Percentiles rank a stretch among this genome's conserved stretches.
Conservation (phyloP, 2,329 filamentous ascomycete genomes). For the Phoma sp. region DNA sequence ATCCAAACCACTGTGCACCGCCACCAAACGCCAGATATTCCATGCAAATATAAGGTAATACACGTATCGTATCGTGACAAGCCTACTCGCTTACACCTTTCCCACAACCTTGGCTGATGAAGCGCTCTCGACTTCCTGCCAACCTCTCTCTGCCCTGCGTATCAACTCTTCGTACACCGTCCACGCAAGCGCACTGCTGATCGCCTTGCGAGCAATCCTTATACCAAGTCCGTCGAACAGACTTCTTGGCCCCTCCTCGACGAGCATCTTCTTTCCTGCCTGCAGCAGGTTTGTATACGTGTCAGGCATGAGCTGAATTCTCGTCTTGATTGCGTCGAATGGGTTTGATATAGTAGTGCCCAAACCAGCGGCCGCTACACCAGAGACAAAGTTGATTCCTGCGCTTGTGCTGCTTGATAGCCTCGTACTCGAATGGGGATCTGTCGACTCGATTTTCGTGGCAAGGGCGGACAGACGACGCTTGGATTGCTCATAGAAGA, state of each 20-base stretch:
- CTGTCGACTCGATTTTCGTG: slow-evolving; percentile 36
- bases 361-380: slow-evolving; percentile 76
- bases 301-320: slow-evolving; percentile 86
- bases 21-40: neutral
- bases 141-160: slow-evolving; percentile 66
- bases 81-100: slow-evolving; percentile 3
- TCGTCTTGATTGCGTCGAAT: slow-evolving; percentile 94
- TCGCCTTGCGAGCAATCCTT: slow-evolving; percentile 86
- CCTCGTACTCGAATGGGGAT: slow-evolving; percentile 17
- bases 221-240: slow-evolving; percentile 86
- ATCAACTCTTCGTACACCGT: slow-evolving; percentile 95
- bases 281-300: slow-evolving; percentile 83
- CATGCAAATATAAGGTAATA: slow-evolving; percentile 3
- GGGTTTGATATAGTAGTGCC: slow-evolving; percentile 93
- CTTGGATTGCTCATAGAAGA: slow-evolving; percentile 90
- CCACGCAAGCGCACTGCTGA: slow-evolving; percentile 96
- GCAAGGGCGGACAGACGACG: slow-evolving; percentile 57
- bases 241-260: slow-evolving; percentile 78
- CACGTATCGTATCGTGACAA: slow-evolving; percentile 1
- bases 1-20: neutral
- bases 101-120: slow-evolving; percentile 19
- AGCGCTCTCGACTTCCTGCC: slow-evolving; percentile 38
- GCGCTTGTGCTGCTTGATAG: slow-evolving; percentile 55
- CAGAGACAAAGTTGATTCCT: slow-evolving; percentile 84
- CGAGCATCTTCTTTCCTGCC: slow-evolving; percentile 77